Evolutionary conservation across 78 protist species (phyloP), one percentile per base, ranked within the genome.

Genomic region (Acrasis kona): DNA sequence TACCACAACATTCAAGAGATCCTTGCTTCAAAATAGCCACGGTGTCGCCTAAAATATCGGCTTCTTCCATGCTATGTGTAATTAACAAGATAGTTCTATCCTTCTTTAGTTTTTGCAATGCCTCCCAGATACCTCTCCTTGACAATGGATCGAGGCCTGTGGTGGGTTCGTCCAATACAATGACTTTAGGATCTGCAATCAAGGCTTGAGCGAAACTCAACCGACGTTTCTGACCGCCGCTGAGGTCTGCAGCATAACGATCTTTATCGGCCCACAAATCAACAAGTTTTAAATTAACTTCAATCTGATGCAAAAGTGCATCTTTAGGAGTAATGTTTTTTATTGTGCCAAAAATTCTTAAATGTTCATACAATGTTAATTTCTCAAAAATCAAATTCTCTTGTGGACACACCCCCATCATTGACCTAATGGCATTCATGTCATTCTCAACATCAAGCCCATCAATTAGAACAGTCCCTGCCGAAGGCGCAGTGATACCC

Each of bases 131-230:
- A 42, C 71, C 57, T n/a, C 89, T 65, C 8, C 94, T 69, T 4
- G 61, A 41, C 41, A 81, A 42, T 12, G 96, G 94, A 73, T 93
- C 97, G 82, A 83, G 61, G 39, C 97, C 97, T 36, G 93, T 74
- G 0, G 91, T 61, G 58, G 89, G 89, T 67, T 92, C 96, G 61
- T 91, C 96, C 1, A 80, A 40, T 9, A 73, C 12, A 0, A 58
- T 2, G n/a, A 69, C 29, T 19, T 32, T 0, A 39, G 84, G 70
- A 10, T 1, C 37, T 28, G 74, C 79, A 6, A 86, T 75, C 34
- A 86, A 67, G 12, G 77, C 50, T 32, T 39, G 10, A 65, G 69
- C 88, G 2, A 87, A 37, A 37, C 82, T 69, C 4, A 82, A 74
- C 36, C 82, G 74, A 10, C 91, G 38, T 65, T 84, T 68, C 81